Conservation (phyloP, 345 rosid genomes). For the Euphorbia lathyris region DNA sequence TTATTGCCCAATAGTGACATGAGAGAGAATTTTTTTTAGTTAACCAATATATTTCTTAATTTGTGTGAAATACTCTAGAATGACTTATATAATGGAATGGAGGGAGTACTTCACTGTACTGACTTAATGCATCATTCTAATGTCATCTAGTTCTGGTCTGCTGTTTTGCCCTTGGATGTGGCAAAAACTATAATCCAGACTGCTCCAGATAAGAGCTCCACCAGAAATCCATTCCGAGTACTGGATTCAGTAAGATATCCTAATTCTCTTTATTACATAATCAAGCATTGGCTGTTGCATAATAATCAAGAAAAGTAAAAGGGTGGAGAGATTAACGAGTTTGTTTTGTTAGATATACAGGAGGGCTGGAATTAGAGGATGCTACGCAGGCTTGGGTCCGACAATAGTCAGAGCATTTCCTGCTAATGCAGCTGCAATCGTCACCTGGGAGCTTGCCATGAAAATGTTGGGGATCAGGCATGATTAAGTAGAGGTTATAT, state of each 20-base stretch:
- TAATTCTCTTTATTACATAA: background rate
- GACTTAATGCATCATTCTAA: slow-evolving; percentile 8
- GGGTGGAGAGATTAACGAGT: slow-evolving; percentile 10
- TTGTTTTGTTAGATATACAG: slow-evolving; percentile 49
- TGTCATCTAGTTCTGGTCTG: slow-evolving; percentile 65
- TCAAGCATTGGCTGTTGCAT: background rate
- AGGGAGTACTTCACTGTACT: background rate
- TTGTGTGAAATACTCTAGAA: too few relatives aligned
- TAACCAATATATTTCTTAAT: too few relatives aligned
- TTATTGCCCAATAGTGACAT: too few relatives aligned
- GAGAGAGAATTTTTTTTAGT: too few relatives aligned
- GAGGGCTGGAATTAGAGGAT: slow-evolving; percentile 79
- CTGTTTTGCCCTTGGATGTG: slow-evolving; percentile 78
- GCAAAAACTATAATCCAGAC: slow-evolving; percentile 95
- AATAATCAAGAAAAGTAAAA: background rate
- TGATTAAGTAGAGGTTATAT: slow-evolving; percentile 21
- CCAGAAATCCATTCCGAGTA: slow-evolving; percentile 68
- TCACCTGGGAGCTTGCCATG: slow-evolving; percentile 90
- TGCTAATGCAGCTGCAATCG: slow-evolving; percentile 95
- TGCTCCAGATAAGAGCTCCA: slow-evolving; percentile 46
- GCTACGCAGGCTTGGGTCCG: slow-evolving; percentile 85
- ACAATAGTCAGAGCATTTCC: slow-evolving; percentile 88
- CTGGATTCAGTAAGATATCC: slow-evolving; percentile 55
- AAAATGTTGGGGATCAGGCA: slow-evolving; percentile 65
- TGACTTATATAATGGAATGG: too few relatives aligned